Evolutionary conservation across 1,139 yeast species (phyloP).

Genomic region (Saccharomyces hybrid): DNA sequence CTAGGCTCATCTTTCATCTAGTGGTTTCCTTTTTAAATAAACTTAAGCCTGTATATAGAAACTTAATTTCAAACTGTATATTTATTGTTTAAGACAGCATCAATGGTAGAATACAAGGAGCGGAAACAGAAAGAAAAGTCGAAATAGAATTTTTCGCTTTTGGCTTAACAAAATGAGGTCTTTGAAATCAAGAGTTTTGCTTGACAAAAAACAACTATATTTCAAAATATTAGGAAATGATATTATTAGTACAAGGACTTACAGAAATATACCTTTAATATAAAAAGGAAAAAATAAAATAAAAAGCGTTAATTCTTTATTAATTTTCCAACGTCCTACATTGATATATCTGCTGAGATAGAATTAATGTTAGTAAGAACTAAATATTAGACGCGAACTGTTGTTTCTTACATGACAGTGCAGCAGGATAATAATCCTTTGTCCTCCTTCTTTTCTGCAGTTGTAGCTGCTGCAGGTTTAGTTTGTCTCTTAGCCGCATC

Average conservation of each 20-base stretch:
- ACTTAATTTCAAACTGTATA: not conserved
- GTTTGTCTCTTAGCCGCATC: constrained; percentile 7
- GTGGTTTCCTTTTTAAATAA: constrained; percentile 1
- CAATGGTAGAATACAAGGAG: not conserved
- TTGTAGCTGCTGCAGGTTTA: constrained; percentile 7
- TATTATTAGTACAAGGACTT: not conserved
- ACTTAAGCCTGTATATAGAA: constrained; percentile 5
- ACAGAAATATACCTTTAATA: not conserved
- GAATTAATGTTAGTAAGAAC: not conserved
- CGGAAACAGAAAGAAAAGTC: not conserved
- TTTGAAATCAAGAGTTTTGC: not conserved
- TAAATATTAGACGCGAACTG: not conserved
- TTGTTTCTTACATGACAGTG: constrained; percentile 18
- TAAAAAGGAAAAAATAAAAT: not conserved
- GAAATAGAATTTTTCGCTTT: not conserved
- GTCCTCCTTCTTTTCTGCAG: constrained; percentile 10
- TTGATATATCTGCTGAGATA: constrained; percentile 1
- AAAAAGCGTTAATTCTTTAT: not conserved
- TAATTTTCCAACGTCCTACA: not conserved
- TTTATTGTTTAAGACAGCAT: not conserved
- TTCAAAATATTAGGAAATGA: not conserved
- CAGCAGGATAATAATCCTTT: constrained; percentile 21
- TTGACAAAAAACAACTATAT: not conserved
- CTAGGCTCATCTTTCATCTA: constrained; percentile 1
- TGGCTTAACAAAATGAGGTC: not conserved